Evolutionary conservation across 2,329 filamentous ascomycete genomes (phyloP), one percentile per base, ranked within the genome.

Genomic region (Proliferodiscus dingleyae): DNA sequence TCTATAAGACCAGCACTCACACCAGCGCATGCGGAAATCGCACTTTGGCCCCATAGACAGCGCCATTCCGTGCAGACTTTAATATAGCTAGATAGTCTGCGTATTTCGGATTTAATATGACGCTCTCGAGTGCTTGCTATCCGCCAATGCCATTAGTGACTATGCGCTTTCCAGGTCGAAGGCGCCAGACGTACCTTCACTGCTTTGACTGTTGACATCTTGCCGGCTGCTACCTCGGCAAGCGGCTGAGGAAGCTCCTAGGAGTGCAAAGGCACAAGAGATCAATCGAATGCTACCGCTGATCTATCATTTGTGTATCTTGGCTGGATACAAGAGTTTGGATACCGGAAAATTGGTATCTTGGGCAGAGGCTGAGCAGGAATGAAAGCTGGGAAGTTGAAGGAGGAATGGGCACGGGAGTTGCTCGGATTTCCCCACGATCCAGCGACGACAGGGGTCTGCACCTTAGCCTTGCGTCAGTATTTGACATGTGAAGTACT

Each of bases 21-120:
- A 98, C 93, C 57, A 98, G 78, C 50, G 93, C 93, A 71, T 98
- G 93, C 54, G 93, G 93, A 71, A 98, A 97, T 54, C 93, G 90
- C 68, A 98, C 89, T 79, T 97, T 97, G 60, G 87, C 82, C 50
- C 93, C 93, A 70, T 98, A 98, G 53, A 98, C 89, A 55, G 90
- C 83, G 66, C 93, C 93, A 81, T 97, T 98, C 69, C 93, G 89
- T 56, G 93, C 86, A 61, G 83, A 89, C 77, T 98, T 98, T 66
- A 95, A 66, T 56, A 98, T 75, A 46, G 87, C 81, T 51, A 98
- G 79, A 45, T 89, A 66, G 60, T 93, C 88, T 61, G 93, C 88
- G 70, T 95, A 87, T 56, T 81, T 77, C 5, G 90, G 89, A 65
- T 97, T 82, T 51, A 93, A 78, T 56, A 90, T 74, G 46, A 95